phyloP scores from a whole-genome alignment of 495 filamentous ascomycete species.

The Hyaloscypha finlandica region DNA sequence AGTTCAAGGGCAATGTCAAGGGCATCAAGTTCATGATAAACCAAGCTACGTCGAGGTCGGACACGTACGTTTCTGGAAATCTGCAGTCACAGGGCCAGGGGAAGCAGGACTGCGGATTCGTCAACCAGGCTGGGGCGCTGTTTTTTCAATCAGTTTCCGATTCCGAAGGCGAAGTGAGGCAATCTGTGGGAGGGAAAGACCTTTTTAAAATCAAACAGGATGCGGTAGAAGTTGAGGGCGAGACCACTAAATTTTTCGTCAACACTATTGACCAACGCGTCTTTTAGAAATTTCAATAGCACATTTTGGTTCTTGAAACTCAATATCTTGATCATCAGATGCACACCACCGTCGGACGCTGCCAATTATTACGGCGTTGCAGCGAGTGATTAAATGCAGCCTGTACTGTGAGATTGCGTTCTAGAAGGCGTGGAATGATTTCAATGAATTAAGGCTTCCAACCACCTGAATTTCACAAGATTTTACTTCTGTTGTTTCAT shows the following conservation, averaged over 20 bases:
- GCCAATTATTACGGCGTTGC: too few relatives aligned
- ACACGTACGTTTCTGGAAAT: background rate
- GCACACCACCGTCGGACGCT: too few relatives aligned
- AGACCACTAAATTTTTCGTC: constrained; percentile 6
- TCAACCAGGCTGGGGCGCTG: constrained; percentile 11
- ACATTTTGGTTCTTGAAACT: background rate
- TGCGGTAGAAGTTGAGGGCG: constrained; percentile 15
- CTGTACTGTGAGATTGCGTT: too few relatives aligned
- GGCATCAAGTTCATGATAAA: constrained; percentile 12
- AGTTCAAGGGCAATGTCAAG: constrained; percentile 17
- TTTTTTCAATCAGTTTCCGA: constrained; percentile 12
- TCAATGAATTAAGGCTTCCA: too few relatives aligned
- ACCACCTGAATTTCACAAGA: too few relatives aligned
- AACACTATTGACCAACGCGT: constrained; percentile 3
- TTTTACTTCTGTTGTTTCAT: too few relatives aligned
- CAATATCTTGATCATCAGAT: background rate
- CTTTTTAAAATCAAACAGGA: constrained; percentile 7
- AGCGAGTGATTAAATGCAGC: too few relatives aligned
- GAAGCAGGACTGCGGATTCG: constrained; percentile 8
- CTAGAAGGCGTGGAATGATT: background rate
- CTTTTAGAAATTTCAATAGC: constrained; percentile 7
- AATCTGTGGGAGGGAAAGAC: constrained; percentile 13
- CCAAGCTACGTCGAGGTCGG: constrained; percentile 11
- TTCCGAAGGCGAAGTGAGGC: constrained; percentile 7
- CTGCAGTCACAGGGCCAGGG: background rate